These are phyloP conservation scores for Magnolia officinalis DNA, from an alignment of 164 flowering plant genomes.

Conservation along the genomic window DNA sequence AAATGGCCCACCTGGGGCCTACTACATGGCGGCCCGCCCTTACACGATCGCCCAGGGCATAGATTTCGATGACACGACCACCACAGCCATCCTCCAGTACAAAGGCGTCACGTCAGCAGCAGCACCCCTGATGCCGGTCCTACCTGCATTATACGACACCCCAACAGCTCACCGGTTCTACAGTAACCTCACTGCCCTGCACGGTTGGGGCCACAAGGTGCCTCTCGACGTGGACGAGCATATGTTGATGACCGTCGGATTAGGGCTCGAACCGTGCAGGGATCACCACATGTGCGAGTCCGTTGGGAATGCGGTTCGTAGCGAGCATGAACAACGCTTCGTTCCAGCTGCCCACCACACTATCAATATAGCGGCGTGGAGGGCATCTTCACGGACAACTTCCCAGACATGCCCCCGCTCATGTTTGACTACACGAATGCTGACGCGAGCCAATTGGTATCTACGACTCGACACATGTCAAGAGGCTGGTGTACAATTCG, in stretches of 20 bases:
- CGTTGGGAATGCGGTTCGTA: constrained; percentile 12
- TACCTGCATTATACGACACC: constrained; percentile 53
- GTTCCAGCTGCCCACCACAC: constrained; percentile 29
- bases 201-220: too few species aligned
- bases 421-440: constrained; percentile 51
- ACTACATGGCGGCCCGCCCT: constrained; percentile 62
- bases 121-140: constrained; percentile 44
- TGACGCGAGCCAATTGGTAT: constrained; percentile 13
- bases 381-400: constrained; percentile 54
- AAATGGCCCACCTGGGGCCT: constrained; percentile 34
- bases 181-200: constrained; percentile 35
- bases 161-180: constrained; percentile 51
- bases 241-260: constrained; percentile 59
- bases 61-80: constrained; percentile 36
- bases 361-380: constrained; percentile 32
- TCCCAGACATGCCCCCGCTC: constrained; percentile 50
- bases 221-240: constrained; percentile 44
- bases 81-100: constrained; percentile 32
- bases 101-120: constrained; percentile 6
- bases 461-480: constrained; percentile 39
- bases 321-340: constrained; percentile 73
- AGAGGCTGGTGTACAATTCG: constrained; percentile 42
- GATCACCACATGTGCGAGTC: too few species aligned
- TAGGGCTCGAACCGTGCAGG: constrained; percentile 23
- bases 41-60: constrained; percentile 29